These are phyloP conservation scores for Arxiozyma telluris DNA, from an alignment of 1,139 yeast species.

Conservation along the genomic window DNA sequence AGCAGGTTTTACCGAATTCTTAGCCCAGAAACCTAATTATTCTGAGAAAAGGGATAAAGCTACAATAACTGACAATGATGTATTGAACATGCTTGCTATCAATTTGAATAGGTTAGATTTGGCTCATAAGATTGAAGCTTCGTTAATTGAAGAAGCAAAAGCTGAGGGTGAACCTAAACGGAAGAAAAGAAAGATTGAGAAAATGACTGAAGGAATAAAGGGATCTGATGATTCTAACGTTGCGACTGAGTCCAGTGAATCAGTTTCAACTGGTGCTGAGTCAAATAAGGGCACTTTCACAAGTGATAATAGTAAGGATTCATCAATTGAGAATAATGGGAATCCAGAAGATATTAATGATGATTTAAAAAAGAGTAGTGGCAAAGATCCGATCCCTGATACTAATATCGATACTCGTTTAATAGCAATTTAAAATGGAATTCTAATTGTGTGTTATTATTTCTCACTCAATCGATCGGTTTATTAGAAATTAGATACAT, in stretches of 20 bases:
- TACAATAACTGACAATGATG: conserved; percentile 23
- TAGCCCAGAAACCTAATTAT: conserved; percentile 6
- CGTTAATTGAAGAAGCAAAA: conserved; percentile 17
- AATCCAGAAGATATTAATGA: neutral
- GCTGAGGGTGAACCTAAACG: neutral
- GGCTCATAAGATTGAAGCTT: conserved; percentile 24
- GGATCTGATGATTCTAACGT: neutral
- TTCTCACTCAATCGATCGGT: neutral
- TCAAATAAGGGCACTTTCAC: neutral
- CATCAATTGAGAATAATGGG: neutral
- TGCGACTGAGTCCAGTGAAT: neutral
- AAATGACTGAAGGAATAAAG: neutral
- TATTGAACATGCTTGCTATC: conserved; percentile 24
- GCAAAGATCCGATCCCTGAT: neutral
- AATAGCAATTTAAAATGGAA: neutral
- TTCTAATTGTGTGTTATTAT: no score
- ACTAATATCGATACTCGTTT: neutral
- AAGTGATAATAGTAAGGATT: neutral
- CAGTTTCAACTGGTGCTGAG: neutral
- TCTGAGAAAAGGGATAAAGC: conserved; percentile 12
- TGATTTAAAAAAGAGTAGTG: neutral
- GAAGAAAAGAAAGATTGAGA: conserved; percentile 8
- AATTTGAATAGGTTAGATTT: conserved; percentile 21
- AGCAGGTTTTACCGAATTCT: conserved; percentile 29
- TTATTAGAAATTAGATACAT: neutral